These are phyloP conservation scores for Pichia exigua DNA, from an alignment of 805 yeast genomes.

Conservation along the genomic window DNA sequence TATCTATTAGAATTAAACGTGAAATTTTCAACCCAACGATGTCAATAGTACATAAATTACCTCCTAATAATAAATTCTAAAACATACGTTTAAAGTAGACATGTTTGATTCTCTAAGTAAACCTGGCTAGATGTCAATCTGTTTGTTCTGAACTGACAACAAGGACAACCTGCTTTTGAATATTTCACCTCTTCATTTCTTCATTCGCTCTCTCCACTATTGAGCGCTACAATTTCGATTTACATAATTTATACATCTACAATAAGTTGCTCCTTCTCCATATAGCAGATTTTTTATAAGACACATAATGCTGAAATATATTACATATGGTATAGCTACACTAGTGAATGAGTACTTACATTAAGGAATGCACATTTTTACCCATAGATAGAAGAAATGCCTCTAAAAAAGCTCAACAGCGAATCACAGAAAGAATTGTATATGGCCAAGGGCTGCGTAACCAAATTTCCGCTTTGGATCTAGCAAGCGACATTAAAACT, in stretches of 20 bases:
- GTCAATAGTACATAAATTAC: neutral
- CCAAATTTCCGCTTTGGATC: neutral
- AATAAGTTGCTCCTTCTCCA: neutral
- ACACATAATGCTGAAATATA: neutral
- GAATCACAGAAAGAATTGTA: conserved; percentile 1
- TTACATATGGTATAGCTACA: neutral
- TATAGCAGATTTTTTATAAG: too few species aligned
- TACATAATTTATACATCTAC: neutral
- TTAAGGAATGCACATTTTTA: neutral
- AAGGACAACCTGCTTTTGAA: neutral
- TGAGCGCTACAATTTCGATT: neutral
- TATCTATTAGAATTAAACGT: neutral
- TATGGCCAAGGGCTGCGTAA: conserved; percentile 7
- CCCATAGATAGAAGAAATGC: neutral
- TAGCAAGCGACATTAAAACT: neutral
- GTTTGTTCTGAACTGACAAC: too few species aligned
- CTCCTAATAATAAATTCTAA: neutral
- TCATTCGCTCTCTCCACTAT: neutral
- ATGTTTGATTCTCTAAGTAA: conserved; percentile 19
- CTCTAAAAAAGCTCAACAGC: neutral
- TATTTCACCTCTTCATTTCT: neutral
- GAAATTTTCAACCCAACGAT: neutral
- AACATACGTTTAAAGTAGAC: conserved; percentile 45
- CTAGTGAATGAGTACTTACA: neutral
- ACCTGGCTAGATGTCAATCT: neutral